Evolutionary conservation across 1,284 basidiomycete species (phyloP), one percentile per base, ranked within the genome.

Genomic region (Wallemia hederae): DNA sequence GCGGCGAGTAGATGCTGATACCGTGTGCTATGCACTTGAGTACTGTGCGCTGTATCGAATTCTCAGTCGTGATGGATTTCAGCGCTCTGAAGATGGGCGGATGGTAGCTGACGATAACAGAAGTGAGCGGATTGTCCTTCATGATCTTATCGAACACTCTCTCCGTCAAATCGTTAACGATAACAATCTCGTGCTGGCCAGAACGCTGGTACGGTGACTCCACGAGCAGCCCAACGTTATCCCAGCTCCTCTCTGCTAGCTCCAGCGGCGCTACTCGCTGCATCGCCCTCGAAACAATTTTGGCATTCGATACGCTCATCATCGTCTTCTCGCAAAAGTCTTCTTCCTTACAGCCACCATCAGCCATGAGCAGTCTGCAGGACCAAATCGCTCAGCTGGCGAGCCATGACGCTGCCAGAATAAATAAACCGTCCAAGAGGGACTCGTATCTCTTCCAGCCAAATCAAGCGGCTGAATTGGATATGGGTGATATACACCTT

Each of bases 81-180:
- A 92, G 74, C 1, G 80, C 81, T 33, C 77, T 77, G 75, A 96
- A 96, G 66, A 97, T 86, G 33, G 86, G 79, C 2, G 88, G 85
- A 69, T 92, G 89, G 72, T 96, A 97, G 19, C 87, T 75, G 26
- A 97, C 75, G 60, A 92, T 81, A 61, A 78, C 77, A 59, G 78
- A 78, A 55, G 76, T 77, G 70, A 89, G 73, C 59, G 90, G 73
- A 57, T 85, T 89, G 67, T 33, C 62, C 64, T 63, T 57, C 59
- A 61, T 31, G 24, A 61, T 33, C 58, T 5, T 59, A 63, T 59
- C 63, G 61, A 60, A 58, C 33, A 60, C 24, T 3, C 26, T 61
- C 60, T 61, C 60, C 15, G 60, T 66, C 59, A 64, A 61, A 55
- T 49, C 14, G 24, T 34, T 59, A 19, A 26, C 22, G n/a, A 22